These are phyloP conservation scores for Diatrype stigma DNA, from an alignment of 2,329 filamentous ascomycete genomes.

Conservation along the genomic window DNA sequence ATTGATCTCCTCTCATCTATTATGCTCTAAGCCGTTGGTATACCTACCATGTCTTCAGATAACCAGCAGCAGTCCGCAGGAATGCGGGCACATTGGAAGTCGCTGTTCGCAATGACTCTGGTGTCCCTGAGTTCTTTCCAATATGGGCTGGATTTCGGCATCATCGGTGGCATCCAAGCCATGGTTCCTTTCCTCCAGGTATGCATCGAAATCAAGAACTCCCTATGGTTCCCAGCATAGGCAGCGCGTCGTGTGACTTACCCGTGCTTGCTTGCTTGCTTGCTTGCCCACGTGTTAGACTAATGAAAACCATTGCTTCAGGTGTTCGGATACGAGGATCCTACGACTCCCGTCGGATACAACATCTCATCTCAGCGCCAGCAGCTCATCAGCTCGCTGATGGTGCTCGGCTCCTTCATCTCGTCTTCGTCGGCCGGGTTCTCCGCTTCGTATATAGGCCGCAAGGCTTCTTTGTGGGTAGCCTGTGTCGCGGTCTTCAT, in stretches of 20 bases:
- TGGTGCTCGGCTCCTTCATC: constrained; percentile 44
- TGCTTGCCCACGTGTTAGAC: too few species aligned
- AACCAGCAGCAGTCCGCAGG: constrained; percentile 11
- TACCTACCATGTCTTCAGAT: constrained; percentile 15
- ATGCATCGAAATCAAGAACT: too few species aligned
- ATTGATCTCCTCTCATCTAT: not conserved
- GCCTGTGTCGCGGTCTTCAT: constrained; percentile 32
- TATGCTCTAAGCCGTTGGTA: not conserved
- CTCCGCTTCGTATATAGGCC: constrained; percentile 31
- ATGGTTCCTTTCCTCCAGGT: constrained; percentile 29
- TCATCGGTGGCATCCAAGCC: constrained; percentile 28
- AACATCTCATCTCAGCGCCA: constrained; percentile 35
- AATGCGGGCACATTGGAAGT: constrained; percentile 24
- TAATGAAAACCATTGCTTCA: constrained; percentile 9
- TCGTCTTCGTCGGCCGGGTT: constrained; percentile 38
- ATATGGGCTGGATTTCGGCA: constrained; percentile 30
- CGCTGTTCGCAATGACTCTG: constrained; percentile 20
- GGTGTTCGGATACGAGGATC: constrained; percentile 24
- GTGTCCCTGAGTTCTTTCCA: constrained; percentile 29
- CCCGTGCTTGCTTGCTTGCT: not conserved
- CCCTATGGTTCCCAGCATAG: too few species aligned
- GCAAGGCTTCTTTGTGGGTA: constrained; percentile 36
- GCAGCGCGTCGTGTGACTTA: too few species aligned
- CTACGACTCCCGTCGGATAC: constrained; percentile 20
- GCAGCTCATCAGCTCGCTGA: constrained; percentile 44